These are phyloP conservation scores for Colletotrichum sublineola DNA, from an alignment of 2,329 filamentous ascomycete genomes.

Conservation along the genomic window DNA sequence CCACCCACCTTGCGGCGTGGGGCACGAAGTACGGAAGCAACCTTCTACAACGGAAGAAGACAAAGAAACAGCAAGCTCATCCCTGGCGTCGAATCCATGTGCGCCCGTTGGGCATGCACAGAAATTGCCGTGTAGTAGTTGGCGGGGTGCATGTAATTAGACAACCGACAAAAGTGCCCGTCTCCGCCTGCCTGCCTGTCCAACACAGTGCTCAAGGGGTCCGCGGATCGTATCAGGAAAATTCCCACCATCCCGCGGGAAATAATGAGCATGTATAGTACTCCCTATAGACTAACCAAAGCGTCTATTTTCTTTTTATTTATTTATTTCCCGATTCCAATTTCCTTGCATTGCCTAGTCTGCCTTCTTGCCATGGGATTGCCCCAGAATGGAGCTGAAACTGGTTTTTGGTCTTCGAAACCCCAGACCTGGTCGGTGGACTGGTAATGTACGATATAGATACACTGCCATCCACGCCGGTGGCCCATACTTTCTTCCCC, in stretches of 20 bases:
- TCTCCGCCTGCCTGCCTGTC: slow-evolving; percentile 15
- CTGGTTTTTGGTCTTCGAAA: slow-evolving; percentile 1
- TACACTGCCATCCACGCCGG: not conserved
- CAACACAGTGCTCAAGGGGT: not conserved
- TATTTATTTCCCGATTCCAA: slow-evolving; percentile 1
- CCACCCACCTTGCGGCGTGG: not conserved
- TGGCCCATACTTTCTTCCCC: not conserved
- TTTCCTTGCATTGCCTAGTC: not conserved
- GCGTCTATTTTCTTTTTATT: not conserved
- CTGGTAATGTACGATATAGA: not conserved
- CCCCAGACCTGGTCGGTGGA: slow-evolving; percentile 21
- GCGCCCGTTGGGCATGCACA: slow-evolving; percentile 18
- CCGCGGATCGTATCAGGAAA: slow-evolving; percentile 12
- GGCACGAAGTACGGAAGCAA: not conserved
- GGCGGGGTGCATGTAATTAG: slow-evolving; percentile 39
- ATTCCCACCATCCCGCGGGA: not conserved
- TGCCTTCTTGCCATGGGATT: not conserved
- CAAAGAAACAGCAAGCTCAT: not conserved
- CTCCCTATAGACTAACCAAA: not conserved
- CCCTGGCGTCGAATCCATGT: not conserved
- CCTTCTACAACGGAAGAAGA: not conserved
- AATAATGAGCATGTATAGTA: not conserved
- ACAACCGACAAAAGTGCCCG: slow-evolving; percentile 36
- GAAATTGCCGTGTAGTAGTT: slow-evolving; percentile 39
- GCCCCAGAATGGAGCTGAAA: slow-evolving; percentile 8